These are phyloP conservation scores for Blastobotrys capitulatus DNA, from an alignment of 1,139 yeast species.

Conservation along the genomic window DNA sequence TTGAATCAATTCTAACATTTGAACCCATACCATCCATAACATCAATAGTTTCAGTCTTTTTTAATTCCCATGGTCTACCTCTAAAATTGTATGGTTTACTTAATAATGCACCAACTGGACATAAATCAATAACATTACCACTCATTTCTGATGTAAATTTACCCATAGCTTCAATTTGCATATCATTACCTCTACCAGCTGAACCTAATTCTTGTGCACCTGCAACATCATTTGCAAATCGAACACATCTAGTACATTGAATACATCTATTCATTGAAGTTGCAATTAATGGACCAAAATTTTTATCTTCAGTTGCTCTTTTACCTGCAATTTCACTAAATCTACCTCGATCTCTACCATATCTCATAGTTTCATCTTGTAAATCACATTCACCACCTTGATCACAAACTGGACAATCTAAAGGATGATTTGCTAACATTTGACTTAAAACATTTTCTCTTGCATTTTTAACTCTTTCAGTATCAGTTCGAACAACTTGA, in stretches of 20 bases:
- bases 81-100: conserved; percentile 86
- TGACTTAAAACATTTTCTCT: conserved; percentile 91
- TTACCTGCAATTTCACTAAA: conserved; percentile 77
- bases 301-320: conserved; percentile 87
- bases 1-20: conserved; percentile 75
- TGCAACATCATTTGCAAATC: conserved; percentile 86
- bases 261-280: conserved; percentile 92
- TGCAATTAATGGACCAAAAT: conserved; percentile 84
- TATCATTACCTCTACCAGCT: conserved; percentile 84
- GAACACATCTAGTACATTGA: conserved; percentile 88
- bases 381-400: conserved; percentile 95
- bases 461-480: conserved; percentile 76
- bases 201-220: conserved; percentile 92
- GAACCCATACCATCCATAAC: conserved; percentile 83
- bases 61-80: conserved; percentile 93
- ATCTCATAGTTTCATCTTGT: conserved; percentile 81
- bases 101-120: conserved; percentile 92
- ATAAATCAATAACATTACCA: conserved; percentile 81
- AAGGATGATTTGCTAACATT: conserved; percentile 83
- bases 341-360: conserved; percentile 84
- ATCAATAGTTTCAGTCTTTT: conserved; percentile 83
- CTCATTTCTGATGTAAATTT: conserved; percentile 66
- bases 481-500: conserved; percentile 79
- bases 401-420: conserved; percentile 91
- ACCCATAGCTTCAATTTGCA: conserved; percentile 61